phyloP scores from a whole-genome alignment of 2,329 filamentous ascomycete genomes.

The Malbranchea zuffiana region DNA sequence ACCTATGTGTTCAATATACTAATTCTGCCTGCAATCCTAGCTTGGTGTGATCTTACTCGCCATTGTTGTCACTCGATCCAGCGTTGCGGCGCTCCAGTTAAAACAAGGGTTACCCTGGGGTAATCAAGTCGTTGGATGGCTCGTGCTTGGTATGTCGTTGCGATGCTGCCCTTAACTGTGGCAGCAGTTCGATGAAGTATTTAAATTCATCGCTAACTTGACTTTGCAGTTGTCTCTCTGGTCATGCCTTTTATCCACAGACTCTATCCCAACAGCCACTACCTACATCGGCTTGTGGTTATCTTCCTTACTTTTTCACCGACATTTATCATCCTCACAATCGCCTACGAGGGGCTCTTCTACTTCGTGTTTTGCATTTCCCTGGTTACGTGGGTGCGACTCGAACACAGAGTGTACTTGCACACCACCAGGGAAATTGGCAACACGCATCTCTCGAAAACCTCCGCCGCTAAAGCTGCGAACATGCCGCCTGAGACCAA shows the following conservation, averaged over 20 bases:
- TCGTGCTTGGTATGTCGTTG: slow-evolving; percentile 51
- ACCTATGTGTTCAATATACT: not conserved
- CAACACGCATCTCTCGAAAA: slow-evolving; percentile 11
- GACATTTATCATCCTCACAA: slow-evolving; percentile 88
- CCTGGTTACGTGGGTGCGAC: slow-evolving; percentile 77
- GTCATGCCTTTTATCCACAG: slow-evolving; percentile 71
- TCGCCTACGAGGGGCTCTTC: slow-evolving; percentile 94
- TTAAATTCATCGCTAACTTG: slow-evolving; percentile 14
- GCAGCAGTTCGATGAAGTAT: no score
- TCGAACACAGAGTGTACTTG: slow-evolving; percentile 67
- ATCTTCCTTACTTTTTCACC: slow-evolving; percentile 90
- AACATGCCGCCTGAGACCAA: slow-evolving; percentile 1
- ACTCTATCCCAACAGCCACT: slow-evolving; percentile 69
- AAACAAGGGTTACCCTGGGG: slow-evolving; percentile 75
- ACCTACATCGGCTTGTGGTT: slow-evolving; percentile 77
- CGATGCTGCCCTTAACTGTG: not conserved
- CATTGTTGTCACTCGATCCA: slow-evolving; percentile 78
- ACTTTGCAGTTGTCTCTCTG: slow-evolving; percentile 55
- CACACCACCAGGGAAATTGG: slow-evolving; percentile 25
- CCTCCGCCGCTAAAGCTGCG: slow-evolving; percentile 10
- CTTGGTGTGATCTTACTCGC: slow-evolving; percentile 69
- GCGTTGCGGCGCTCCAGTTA: slow-evolving; percentile 71
- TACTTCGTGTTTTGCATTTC: slow-evolving; percentile 80
- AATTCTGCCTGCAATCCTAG: slow-evolving; percentile 27
- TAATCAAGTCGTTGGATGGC: slow-evolving; percentile 79